Evolutionary conservation across 2,329 filamentous ascomycete genomes (phyloP).

Genomic region (Rosellinia necatrix): DNA sequence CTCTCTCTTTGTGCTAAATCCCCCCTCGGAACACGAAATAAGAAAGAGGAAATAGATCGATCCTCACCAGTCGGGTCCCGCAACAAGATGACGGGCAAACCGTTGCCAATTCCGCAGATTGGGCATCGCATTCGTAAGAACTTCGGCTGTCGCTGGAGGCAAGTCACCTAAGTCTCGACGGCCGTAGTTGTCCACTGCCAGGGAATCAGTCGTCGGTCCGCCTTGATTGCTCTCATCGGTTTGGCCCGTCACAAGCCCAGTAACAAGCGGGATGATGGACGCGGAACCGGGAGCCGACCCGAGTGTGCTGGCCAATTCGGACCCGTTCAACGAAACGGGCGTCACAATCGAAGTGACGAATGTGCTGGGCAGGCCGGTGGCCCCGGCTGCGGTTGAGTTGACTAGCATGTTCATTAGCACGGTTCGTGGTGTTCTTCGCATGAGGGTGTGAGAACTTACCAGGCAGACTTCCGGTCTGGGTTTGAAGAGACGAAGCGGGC

Average conservation of each 20-base stretch:
- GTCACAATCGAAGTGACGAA: slow-evolving; percentile 35
- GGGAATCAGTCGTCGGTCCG: background rate
- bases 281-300: slow-evolving; percentile 3
- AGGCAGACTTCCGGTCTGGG: slow-evolving; percentile 13
- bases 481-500: slow-evolving; percentile 12
- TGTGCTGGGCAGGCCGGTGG: slow-evolving; percentile 28
- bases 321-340: slow-evolving; percentile 17
- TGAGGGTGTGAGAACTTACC: slow-evolving; percentile 24
- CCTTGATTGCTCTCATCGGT: background rate
- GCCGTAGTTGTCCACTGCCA: slow-evolving; percentile 2
- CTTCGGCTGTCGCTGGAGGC: background rate
- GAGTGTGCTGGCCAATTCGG: background rate
- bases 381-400: slow-evolving; percentile 25
- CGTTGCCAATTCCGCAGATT: slow-evolving; percentile 13
- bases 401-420: slow-evolving; percentile 25
- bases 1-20: too few species aligned
- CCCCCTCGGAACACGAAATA: too few species aligned
- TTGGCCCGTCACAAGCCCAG: slow-evolving; percentile 1
- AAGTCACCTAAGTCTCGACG: slow-evolving; percentile 14
- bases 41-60: too few species aligned
- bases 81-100: slow-evolving; percentile 19
- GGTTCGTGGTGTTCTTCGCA: background rate
- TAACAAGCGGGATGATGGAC: slow-evolving; percentile 16
- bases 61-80: slow-evolving; percentile 13
- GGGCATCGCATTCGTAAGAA: background rate